Evolutionary conservation across 1,139 yeast genomes (phyloP).

Genomic region (Hyphopichia pseudoburtonii): DNA sequence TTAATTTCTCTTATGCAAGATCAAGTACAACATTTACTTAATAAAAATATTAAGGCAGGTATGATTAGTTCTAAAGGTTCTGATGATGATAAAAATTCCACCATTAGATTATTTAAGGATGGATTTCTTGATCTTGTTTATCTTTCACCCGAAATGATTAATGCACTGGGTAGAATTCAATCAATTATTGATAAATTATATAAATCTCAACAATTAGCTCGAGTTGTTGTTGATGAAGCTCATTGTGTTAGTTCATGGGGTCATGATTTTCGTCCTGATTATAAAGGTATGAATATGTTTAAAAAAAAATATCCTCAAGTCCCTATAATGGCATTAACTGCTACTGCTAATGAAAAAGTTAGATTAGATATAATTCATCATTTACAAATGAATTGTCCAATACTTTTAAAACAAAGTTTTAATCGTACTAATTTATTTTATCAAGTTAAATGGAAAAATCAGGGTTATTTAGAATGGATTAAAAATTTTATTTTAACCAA

Average conservation of each 20-base stretch:
- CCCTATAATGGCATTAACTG: constrained; percentile 95
- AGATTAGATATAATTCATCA: constrained; percentile 81
- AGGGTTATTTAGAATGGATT: constrained; percentile 60
- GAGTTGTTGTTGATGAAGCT: constrained; percentile 96
- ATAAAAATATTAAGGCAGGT: constrained; percentile 72
- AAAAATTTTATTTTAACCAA: constrained; percentile 52
- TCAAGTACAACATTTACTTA: constrained; percentile 80
- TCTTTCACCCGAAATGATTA: constrained; percentile 94
- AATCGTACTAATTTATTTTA: constrained; percentile 85
- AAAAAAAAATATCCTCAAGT: constrained; percentile 72
- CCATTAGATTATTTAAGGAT: constrained; percentile 59
- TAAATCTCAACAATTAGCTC: constrained; percentile 59
- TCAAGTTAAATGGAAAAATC: constrained; percentile 66
- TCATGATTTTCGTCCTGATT: constrained; percentile 96
- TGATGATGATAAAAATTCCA: constrained; percentile 61
- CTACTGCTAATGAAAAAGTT: constrained; percentile 94
- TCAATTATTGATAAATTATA: constrained; percentile 61
- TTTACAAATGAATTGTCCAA: constrained; percentile 55
- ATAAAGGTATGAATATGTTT: constrained; percentile 75
- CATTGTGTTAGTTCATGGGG: constrained; percentile 99
- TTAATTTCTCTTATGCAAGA: constrained; percentile 96
- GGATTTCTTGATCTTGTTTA: constrained; percentile 79
- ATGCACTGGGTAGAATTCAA: constrained; percentile 70
- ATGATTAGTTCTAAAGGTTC: constrained; percentile 83
- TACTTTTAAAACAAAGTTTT: constrained; percentile 73